Conservation (phyloP, 257 asterid species). For the Paraleonurus japonicus region DNA sequence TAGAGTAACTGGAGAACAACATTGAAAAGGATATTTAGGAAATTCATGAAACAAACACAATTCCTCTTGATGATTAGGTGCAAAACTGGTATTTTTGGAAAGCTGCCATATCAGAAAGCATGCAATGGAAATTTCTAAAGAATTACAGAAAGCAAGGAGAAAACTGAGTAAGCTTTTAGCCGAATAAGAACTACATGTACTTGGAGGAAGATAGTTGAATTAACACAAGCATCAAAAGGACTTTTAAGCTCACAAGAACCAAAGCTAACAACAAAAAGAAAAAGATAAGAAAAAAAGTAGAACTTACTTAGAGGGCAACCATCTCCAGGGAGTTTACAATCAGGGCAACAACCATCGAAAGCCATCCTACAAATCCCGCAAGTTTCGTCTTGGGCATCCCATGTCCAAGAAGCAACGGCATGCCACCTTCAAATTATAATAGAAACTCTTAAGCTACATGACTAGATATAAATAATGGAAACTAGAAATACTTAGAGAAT, state of each 20-base stretch:
- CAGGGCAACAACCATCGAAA: constrained; percentile 90
- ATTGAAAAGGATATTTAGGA: background rate
- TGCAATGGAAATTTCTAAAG: background rate
- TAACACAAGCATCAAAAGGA: background rate
- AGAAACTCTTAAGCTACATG: background rate
- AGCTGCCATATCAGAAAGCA: background rate
- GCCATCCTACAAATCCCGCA: constrained; percentile 95
- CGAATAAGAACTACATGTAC: background rate
- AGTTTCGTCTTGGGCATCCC: constrained; percentile 97
- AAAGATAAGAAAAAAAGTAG: background rate
- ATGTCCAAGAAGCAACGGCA: constrained; percentile 92
- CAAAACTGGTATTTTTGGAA: too few relatives aligned
- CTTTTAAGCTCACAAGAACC: background rate
- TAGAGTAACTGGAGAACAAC: background rate
- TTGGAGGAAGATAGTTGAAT: background rate
- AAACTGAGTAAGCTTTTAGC: background rate
- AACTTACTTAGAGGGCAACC: constrained; percentile 80
- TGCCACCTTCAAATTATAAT: constrained; percentile 56
- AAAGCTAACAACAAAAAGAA: background rate
- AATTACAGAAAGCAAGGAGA: background rate
- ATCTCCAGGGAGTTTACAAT: constrained; percentile 89
- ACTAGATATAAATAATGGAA: background rate
- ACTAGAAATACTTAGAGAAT: background rate
- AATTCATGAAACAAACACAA: background rate
- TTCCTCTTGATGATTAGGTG: too few relatives aligned